Evolutionary conservation across 768 basidiomycete species (phyloP).

Genomic region (Tubosaeta sp.): DNA sequence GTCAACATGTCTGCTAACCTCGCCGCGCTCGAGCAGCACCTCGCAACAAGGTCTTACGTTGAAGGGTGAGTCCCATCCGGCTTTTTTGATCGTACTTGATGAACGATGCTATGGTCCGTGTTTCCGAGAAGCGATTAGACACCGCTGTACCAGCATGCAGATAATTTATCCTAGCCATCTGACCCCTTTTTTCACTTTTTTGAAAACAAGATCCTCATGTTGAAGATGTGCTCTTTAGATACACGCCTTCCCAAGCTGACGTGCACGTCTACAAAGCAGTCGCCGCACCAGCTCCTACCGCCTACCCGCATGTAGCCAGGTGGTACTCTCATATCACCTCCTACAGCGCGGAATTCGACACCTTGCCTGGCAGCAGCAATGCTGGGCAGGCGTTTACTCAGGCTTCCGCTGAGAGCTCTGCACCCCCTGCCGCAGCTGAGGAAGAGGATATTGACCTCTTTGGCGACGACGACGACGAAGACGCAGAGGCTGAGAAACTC

Average conservation of each 20-base stretch:
- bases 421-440: slow-evolving; percentile 41
- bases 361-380: slow-evolving; percentile 81
- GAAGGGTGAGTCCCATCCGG: slow-evolving; percentile 69
- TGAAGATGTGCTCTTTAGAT: slow-evolving; percentile 43
- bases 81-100: slow-evolving; percentile 42
- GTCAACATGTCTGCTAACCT: slow-evolving; percentile 63
- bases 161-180: slow-evolving; percentile 70
- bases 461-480: slow-evolving; percentile 77
- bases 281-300: slow-evolving; percentile 56
- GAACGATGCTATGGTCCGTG: slow-evolving; percentile 92
- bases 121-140: slow-evolving; percentile 95
- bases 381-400: slow-evolving; percentile 73
- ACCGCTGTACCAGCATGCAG: slow-evolving; percentile 77
- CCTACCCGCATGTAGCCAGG: slow-evolving; percentile 71
- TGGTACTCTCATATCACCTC: slow-evolving; percentile 97
- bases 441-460: slow-evolving; percentile 85
- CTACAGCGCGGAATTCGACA: slow-evolving; percentile 70
- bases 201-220: not conserved
- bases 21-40: slow-evolving; percentile 77
- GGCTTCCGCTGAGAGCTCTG: slow-evolving; percentile 38
- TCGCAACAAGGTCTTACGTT: slow-evolving; percentile 81
- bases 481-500: slow-evolving; percentile 80
- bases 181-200: slow-evolving; percentile 33
- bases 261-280: slow-evolving; percentile 87
- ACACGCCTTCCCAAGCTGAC: slow-evolving; percentile 91